phyloP scores from a whole-genome alignment of 495 filamentous ascomycete genomes.

The Niebla homalea region DNA sequence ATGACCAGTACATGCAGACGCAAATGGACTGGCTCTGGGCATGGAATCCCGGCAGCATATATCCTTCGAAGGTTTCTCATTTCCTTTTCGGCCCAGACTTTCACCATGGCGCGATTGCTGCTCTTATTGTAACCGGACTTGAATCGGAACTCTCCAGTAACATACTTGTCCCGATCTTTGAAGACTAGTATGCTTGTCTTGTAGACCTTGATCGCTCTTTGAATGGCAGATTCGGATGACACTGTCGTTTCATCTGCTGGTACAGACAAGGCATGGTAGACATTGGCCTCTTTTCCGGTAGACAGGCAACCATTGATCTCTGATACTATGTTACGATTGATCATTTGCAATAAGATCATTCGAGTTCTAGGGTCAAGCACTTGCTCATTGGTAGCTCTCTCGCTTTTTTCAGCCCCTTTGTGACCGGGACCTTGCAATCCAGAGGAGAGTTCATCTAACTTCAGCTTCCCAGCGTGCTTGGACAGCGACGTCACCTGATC shows the following conservation, averaged over 20 bases:
- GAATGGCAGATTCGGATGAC: constrained; percentile 29
- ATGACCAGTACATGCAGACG: constrained; percentile 86
- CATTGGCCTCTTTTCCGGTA: constrained; percentile 95
- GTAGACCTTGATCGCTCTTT: constrained; percentile 93
- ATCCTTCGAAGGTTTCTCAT: constrained; percentile 85
- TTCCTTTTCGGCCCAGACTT: constrained; percentile 97
- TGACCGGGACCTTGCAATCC: constrained; percentile 40
- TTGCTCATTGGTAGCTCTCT: constrained; percentile 85
- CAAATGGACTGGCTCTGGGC: constrained; percentile 76
- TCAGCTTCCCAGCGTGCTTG: constrained; percentile 79
- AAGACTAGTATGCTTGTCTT: constrained; percentile 94
- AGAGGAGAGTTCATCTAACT: constrained; percentile 53
- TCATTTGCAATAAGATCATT: constrained; percentile 90
- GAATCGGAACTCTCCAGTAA: constrained; percentile 82
- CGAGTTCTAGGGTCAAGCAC: constrained; percentile 86
- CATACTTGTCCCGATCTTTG: constrained; percentile 92
- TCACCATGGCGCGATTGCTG: constrained; percentile 89
- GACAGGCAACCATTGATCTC: constrained; percentile 85
- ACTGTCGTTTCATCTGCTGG: constrained; percentile 27
- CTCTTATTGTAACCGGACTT: constrained; percentile 75
- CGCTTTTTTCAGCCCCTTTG: constrained; percentile 59
- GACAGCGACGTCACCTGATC: constrained; percentile 77
- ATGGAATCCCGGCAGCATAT: constrained; percentile 69
- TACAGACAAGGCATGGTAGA: constrained; percentile 64
- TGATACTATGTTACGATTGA: constrained; percentile 69